These are phyloP conservation scores for Jaapia argillacea DNA, from an alignment of 768 basidiomycete genomes.

Conservation along the genomic window DNA sequence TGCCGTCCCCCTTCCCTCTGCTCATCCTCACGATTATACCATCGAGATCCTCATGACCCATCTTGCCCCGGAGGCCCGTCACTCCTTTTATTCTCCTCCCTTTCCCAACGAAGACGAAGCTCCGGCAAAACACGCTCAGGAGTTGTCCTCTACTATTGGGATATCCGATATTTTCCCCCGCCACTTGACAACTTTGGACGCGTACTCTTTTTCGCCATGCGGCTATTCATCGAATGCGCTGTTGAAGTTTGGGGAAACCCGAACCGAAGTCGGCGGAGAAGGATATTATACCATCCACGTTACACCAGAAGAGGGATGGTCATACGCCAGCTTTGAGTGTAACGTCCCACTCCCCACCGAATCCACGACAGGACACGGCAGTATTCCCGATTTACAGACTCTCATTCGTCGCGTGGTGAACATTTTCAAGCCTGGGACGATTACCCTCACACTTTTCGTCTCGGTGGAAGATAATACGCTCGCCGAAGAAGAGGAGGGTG, in stretches of 20 bases:
- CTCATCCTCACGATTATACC: constrained; percentile 64
- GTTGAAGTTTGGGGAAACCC: constrained; percentile 46
- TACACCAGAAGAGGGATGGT: constrained; percentile 96
- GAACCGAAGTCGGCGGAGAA: constrained; percentile 38
- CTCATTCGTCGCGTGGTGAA: constrained; percentile 82
- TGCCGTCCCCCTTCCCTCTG: constrained; percentile 5
- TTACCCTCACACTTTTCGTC: constrained; percentile 87
- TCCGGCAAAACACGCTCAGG: constrained; percentile 44
- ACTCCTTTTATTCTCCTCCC: constrained; percentile 57
- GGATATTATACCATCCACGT: constrained; percentile 99
- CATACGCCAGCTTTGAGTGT: constrained; percentile 97
- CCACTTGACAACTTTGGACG: constrained; percentile 75
- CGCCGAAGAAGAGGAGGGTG: constrained; percentile 35
- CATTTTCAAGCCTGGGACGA: constrained; percentile 85
- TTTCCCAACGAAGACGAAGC: constrained; percentile 15
- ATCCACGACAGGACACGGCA: constrained; percentile 22
- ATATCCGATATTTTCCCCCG: constrained; percentile 77
- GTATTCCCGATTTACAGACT: constrained; percentile 67
- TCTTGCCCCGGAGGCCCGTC: constrained; percentile 64
- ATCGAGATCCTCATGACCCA: constrained; percentile 98
- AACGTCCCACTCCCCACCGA: constrained; percentile 66
- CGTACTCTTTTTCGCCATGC: constrained; percentile 90
- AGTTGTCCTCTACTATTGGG: constrained; percentile 62
- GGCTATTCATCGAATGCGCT: constrained; percentile 95
- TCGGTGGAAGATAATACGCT: constrained; percentile 46